A percentile compares a stretch with the other conserved stretches of the same genome.
Evolutionary conservation across 805 yeast species (phyloP).

Genomic region (Komagataella populi): DNA sequence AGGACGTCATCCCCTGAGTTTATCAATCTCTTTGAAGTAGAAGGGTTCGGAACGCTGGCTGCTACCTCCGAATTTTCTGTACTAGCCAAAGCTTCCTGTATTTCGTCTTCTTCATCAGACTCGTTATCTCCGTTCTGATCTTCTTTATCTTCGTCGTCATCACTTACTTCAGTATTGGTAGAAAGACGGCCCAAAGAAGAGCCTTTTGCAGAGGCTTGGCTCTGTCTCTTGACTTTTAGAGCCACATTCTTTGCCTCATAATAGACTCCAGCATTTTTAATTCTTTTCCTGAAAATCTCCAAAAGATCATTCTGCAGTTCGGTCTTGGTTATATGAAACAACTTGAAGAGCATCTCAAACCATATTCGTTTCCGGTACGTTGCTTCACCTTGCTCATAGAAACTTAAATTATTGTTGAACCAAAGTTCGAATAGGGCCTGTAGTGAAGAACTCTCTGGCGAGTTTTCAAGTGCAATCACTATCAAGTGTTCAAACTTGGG

Average conservation of each 20-base stretch:
- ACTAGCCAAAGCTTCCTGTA: constrained; percentile 1
- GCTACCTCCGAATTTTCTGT: constrained; percentile 6
- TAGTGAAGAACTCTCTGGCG: constrained; percentile 9
- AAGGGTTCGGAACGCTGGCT: constrained; percentile 1
- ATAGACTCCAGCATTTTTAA: constrained; percentile 17
- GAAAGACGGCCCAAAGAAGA: background rate
- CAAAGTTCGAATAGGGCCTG: constrained; percentile 10
- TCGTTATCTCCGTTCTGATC: constrained; percentile 7
- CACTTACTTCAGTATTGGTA: background rate
- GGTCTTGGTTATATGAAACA: constrained; percentile 13
- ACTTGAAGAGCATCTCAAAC: constrained; percentile 14
- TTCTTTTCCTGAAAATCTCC: constrained; percentile 12
- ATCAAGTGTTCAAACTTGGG: background rate
- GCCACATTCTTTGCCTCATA: constrained; percentile 6
- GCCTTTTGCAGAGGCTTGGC: background rate
- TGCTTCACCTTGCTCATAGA: background rate
- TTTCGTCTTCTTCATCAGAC: constrained; percentile 2
- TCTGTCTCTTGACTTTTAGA: background rate
- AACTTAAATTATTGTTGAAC: constrained; percentile 9
- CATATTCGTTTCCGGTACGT: constrained; percentile 11
- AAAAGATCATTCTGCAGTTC: constrained; percentile 11
- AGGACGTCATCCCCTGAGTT: constrained; percentile 1
- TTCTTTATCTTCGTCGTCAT: constrained; percentile 2
- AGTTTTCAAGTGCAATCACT: constrained; percentile 16
- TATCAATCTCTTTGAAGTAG: constrained; percentile 1